Percentiles rank a stretch among this genome's conserved stretches.
phyloP scores from a whole-genome alignment of 2,329 filamentous ascomycete genomes.

The Phialophora tarda region DNA sequence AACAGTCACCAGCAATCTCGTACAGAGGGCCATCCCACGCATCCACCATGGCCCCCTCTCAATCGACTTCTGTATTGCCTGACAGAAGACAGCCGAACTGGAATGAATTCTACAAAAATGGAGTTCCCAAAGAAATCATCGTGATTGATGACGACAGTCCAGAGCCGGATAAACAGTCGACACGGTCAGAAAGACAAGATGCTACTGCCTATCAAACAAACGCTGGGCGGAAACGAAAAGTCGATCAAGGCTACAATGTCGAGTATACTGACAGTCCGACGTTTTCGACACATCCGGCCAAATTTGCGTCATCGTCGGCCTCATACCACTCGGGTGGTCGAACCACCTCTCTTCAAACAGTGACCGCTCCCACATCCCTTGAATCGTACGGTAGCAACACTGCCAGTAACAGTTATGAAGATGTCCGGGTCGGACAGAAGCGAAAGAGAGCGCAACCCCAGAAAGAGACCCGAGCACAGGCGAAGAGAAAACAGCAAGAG shows the following conservation, averaged over 20 bases:
- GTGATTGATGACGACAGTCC: constrained; percentile 77
- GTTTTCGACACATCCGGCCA: constrained; percentile 75
- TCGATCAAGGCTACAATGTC: constrained; percentile 73
- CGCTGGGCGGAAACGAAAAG: constrained; percentile 68
- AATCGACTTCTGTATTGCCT: constrained; percentile 48
- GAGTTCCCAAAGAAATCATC: constrained; percentile 81
- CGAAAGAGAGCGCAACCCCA: constrained; percentile 78
- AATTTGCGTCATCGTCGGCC: constrained; percentile 70
- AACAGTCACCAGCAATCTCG: constrained; percentile 33
- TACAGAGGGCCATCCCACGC: constrained; percentile 48
- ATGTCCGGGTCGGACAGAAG: constrained; percentile 78
- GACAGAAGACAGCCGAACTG: constrained; percentile 69
- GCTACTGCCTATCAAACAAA: constrained; percentile 25
- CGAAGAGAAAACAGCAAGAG: constrained; percentile 74
- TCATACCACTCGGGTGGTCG: constrained; percentile 78
- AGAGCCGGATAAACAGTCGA: constrained; percentile 46
- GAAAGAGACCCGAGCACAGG: constrained; percentile 80
- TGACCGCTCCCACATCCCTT: constrained; percentile 83
- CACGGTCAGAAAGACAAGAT: constrained; percentile 38
- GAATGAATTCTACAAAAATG: constrained; percentile 81
- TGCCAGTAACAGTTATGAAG: constrained; percentile 65
- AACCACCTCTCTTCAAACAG: constrained; percentile 78
- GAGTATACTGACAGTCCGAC: constrained; percentile 73
- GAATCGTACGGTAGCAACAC: constrained; percentile 65
- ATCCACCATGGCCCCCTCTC: constrained; percentile 46